phyloP scores from a whole-genome alignment of 139 green algal genomes.

The Eudorina sp. region DNA sequence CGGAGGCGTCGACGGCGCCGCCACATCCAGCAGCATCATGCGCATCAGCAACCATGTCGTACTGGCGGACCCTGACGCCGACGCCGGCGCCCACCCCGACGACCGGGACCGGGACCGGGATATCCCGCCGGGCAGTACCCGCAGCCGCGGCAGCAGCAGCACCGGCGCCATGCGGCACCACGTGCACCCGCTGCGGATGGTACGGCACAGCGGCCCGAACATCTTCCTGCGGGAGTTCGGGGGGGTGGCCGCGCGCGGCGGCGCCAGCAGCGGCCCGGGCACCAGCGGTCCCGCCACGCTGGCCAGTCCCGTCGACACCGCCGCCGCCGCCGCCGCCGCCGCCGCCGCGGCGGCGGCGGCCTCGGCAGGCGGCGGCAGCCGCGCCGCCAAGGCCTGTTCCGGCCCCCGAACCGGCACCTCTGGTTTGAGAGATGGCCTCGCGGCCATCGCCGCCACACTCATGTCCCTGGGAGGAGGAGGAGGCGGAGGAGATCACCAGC shows the following conservation, averaged over 20 bases:
- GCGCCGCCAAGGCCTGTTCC: background rate
- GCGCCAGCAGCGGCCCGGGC: background rate
- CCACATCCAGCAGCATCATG: too few relatives aligned
- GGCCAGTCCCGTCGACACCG: background rate
- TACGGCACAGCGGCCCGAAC: background rate
- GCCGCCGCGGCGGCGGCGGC: background rate
- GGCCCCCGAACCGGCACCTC: background rate
- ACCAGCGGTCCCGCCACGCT: background rate
- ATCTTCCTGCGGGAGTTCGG: background rate
- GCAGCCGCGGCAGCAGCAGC: background rate
- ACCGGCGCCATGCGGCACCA: background rate
- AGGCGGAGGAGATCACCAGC: background rate
- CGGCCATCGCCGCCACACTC: background rate
- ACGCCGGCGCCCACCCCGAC: too few relatives aligned
- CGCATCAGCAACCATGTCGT: too few relatives aligned
- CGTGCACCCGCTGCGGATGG: background rate
- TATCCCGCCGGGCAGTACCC: too few relatives aligned
- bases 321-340: background rate
- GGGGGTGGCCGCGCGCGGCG: background rate
- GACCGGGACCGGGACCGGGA: too few relatives aligned
- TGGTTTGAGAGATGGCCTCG: background rate
- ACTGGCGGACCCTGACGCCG: too few relatives aligned
- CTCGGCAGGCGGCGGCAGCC: background rate
- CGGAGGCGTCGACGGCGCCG: too few relatives aligned
- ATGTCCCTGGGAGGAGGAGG: background rate